Evolutionary conservation across 441 rosid genomes (phyloP).

Genomic region (Erodium chrysanthum): DNA sequence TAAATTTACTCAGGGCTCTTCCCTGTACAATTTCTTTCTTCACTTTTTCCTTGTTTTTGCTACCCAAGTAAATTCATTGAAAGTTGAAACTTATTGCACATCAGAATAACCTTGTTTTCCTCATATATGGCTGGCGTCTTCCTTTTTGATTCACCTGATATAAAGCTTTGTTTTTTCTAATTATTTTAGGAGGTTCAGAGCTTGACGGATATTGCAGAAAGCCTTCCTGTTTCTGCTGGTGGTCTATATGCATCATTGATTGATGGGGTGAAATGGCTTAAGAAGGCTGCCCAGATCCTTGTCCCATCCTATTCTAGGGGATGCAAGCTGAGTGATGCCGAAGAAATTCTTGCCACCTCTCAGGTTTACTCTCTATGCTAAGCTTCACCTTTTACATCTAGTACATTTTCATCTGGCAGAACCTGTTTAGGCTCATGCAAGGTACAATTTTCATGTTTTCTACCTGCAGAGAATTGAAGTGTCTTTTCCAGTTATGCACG

Average conservation of each 20-base stretch:
- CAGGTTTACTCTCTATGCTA: constrained; percentile 26
- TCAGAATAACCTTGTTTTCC: constrained; percentile 2
- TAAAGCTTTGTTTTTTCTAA: constrained; percentile 5
- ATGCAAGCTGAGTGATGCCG: constrained; percentile 42
- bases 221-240: constrained; percentile 27
- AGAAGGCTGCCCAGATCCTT: constrained; percentile 36
- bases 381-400: not conserved
- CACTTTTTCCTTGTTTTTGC: not conserved
- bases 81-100: constrained; percentile 1
- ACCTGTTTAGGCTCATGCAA: not conserved
- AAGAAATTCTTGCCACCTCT: constrained; percentile 42
- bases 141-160: constrained; percentile 6
- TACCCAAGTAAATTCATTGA: not conserved
- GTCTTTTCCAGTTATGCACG: constrained; percentile 35
- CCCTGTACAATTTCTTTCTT: not conserved
- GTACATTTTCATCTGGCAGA: not conserved
- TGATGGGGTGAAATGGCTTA: constrained; percentile 49
- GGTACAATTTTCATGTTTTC: constrained; percentile 7
- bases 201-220: constrained; percentile 34
- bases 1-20: not conserved
- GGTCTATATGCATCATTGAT: constrained; percentile 31
- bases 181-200: constrained; percentile 44
- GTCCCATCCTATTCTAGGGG: constrained; percentile 27
- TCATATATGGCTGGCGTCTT: not conserved
- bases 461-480: constrained; percentile 33